phyloP scores from a whole-genome alignment of 306 rosid genomes.

The Malus sylvestris region DNA sequence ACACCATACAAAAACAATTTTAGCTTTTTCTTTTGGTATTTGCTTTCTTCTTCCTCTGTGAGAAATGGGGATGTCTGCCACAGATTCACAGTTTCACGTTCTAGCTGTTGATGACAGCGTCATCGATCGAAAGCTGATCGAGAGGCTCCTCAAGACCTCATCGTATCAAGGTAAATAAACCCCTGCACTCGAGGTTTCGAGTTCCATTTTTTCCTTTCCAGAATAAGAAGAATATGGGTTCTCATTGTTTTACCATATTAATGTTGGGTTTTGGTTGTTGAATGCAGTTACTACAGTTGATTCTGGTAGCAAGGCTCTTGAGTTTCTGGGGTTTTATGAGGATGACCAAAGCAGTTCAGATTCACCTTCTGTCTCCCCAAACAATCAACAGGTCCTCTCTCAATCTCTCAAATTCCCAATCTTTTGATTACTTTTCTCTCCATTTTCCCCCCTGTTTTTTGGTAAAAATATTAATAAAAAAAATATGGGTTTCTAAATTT shows the following conservation, averaged over 20 bases:
- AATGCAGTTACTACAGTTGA: slow-evolving; percentile 90
- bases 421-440: background rate
- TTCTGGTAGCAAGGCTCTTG: slow-evolving; percentile 93
- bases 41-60: slow-evolving; percentile 9
- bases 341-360: slow-evolving; percentile 44
- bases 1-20: background rate
- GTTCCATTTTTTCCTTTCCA: too few relatives aligned
- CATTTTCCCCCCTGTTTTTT: background rate
- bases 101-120: slow-evolving; percentile 90
- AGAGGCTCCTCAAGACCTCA: slow-evolving; percentile 70
- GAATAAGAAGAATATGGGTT: background rate
- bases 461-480: background rate
- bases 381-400: slow-evolving; percentile 43
- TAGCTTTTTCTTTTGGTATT: background rate
- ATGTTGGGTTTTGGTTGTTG: background rate
- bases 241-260: background rate
- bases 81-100: slow-evolving; percentile 81
- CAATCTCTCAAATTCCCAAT: slow-evolving; percentile 6
- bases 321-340: slow-evolving; percentile 65
- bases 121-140: slow-evolving; percentile 79
- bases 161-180: slow-evolving; percentile 66
- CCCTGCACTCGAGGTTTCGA: background rate
- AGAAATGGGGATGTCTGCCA: slow-evolving; percentile 61
- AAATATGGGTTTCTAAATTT: slow-evolving; percentile 13
- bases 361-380: slow-evolving; percentile 39